These are phyloP conservation scores for Rossbeevera mucosa DNA, from an alignment of 768 basidiomycete genomes.

Conservation along the genomic window DNA sequence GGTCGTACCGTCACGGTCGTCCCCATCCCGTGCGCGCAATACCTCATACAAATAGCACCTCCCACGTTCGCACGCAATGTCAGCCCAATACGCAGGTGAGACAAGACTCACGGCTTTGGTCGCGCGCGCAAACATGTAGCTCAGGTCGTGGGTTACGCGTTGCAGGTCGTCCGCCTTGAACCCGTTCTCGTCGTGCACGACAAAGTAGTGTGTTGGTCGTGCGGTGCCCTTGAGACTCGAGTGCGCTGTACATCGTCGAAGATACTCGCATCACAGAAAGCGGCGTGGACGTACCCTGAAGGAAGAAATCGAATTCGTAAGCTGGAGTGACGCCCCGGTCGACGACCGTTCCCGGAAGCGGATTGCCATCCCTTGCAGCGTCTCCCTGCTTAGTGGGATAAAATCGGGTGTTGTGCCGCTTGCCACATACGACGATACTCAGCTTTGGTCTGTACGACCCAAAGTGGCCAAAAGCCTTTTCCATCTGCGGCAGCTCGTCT, in stretches of 20 bases:
- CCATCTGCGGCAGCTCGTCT: constrained; percentile 40
- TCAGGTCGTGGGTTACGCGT: constrained; percentile 45
- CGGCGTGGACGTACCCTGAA: constrained; percentile 38
- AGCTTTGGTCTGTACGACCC: constrained; percentile 42
- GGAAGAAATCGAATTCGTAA: constrained; percentile 53
- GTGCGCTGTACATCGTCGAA: constrained; percentile 27
- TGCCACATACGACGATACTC: constrained; percentile 52
- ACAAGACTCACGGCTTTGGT: constrained; percentile 43
- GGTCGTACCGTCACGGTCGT: background rate
- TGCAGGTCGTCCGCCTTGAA: constrained; percentile 49
- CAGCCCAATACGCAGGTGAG: constrained; percentile 39
- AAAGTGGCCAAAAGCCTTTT: constrained; percentile 39
- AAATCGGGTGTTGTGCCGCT: constrained; percentile 54
- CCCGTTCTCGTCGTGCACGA: constrained; percentile 50
- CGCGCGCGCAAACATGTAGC: constrained; percentile 56
- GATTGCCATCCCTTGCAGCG: constrained; percentile 45
- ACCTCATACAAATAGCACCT: constrained; percentile 47
- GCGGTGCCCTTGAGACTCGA: constrained; percentile 42
- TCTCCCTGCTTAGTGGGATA: constrained; percentile 39
- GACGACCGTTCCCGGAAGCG: constrained; percentile 51
- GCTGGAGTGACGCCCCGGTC: constrained; percentile 51
- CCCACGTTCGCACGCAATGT: constrained; percentile 50
- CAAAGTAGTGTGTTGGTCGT: constrained; percentile 51
- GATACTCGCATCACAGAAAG: background rate
- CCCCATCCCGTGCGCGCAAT: constrained; percentile 28